Evolutionary conservation across 2,329 filamentous ascomycete genomes (phyloP), one percentile per base, ranked within the genome.

Genomic region (Fusarium paranaense): DNA sequence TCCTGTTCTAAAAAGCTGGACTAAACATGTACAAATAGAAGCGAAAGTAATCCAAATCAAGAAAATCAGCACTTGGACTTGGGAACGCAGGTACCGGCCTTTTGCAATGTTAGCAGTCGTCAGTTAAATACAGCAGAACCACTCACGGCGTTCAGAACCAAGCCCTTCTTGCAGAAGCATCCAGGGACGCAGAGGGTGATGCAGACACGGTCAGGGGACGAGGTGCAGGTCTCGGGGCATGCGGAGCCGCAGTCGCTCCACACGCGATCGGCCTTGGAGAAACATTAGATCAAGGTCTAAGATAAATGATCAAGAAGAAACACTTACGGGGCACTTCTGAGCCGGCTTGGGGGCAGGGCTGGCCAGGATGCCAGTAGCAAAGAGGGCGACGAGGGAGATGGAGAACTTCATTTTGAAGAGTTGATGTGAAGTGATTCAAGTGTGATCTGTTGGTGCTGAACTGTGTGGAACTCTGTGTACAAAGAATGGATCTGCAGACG

Each of bases 321-420:
- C 6, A 56, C 61, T 20, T 22, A 63, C 61, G 7, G 45, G 47
- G n/a, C 61, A 63, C n/a, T 30, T 30, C 50, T 54, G 50, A 20
- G n/a, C 11, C 33, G 32, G 18, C 59, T 27, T 22, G 18, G 61
- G 33, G 14, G 45, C 61, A n/a, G 61, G 61, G 11, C 33, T 63
- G n/a, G 61, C 61, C 25, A 63, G 22, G 25, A 63, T 32, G 47
- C 61, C 45, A 20, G 45, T 56, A 35, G 52, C 33, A 18, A 56
- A 56, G 35, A 63, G 61, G 47, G 61, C 61, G 33, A 27, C 25
- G 14, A 63, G 25, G 20, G 61, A 63, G 33, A 63, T 42, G 33
- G 45, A 63, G 61, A 56, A 56, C 61, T 63, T 63, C 61, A 63
- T 63, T 40, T 22, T 63, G 10, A 13, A 25, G 22, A 22, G 27